Evolutionary conservation across 2,329 filamentous ascomycete species (phyloP).

Genomic region (Ceratocystis lukuohia): DNA sequence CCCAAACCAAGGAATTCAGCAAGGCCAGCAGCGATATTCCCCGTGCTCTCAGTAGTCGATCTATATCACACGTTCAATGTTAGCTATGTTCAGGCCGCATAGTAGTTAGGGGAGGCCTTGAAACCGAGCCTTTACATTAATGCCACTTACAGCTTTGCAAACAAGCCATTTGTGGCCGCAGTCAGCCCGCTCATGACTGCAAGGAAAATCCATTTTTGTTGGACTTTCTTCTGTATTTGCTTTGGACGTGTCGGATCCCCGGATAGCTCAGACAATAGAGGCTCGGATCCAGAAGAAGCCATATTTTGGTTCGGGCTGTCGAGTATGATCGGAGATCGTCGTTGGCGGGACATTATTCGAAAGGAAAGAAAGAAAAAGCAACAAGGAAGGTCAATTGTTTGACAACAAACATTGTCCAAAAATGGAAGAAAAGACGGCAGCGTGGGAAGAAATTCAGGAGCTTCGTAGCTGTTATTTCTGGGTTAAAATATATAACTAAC

Average conservation of each 20-base stretch:
- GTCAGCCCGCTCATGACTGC: constrained; percentile 63
- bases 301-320: neutral
- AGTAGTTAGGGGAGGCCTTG: neutral
- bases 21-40: constrained; percentile 33
- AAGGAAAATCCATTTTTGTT: constrained; percentile 48
- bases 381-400: no score
- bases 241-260: constrained; percentile 14
- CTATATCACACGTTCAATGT: constrained; percentile 25
- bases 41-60: constrained; percentile 44
- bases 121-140: neutral
- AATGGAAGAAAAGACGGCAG: no score
- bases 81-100: neutral
- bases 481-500: neutral
- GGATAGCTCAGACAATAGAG: constrained; percentile 24
- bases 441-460: no score
- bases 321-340: neutral
- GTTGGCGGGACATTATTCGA: neutral
- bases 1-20: constrained; percentile 34
- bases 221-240: neutral
- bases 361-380: constrained; percentile 19
- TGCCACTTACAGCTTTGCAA: constrained; percentile 60
- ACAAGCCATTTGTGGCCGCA: constrained; percentile 69
- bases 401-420: no score
- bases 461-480: neutral
- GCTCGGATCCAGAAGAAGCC: constrained; percentile 5